Base-by-base conservation (phyloP, 345 rosid species). In the Microthlaspi erraticum region DNA sequence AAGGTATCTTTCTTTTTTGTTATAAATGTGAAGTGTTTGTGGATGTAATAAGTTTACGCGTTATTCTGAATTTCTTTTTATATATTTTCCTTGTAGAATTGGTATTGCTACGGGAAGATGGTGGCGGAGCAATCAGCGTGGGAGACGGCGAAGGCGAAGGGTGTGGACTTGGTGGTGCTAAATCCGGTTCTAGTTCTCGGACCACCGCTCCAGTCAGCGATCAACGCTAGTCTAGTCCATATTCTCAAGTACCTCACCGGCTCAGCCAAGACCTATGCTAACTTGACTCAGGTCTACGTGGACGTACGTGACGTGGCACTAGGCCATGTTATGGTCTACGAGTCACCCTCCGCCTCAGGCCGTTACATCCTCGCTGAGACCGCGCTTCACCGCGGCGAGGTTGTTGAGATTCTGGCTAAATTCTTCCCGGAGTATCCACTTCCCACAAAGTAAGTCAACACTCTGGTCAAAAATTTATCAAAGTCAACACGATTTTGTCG, bases 101-200 rank as follows among this genome's bases (percentile, higher is more conserved):
- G 98, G 99, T 94, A 94, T 70, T 91, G 98, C 79, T 91, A 91
- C 3, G 97, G 99, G 20, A 94, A 94, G 75, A 82, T 85, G 6
- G 89, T 91, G 82, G 98, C 98, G 0, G 99, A 94, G 82, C 84
- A 86, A 79, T 88, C 92, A 0, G 98, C 98, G 0, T 85, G 93
- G 86, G 93, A 86, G 57, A 81, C 74, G 59, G 96, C 99, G 1
- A 78, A 58, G 78, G 88, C 83, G 60, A 91, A 80, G 71, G 93
- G 85, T 64, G 98, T 89, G 32, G 99, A 94, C 82, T 73, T 94
- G 6, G 98, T 89, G 83, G 90, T 73, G 81, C 81, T 94, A 66
- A 85, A 84, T 74, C 99, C 99, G 2, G 96, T 89, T 16, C 64
- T 91, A 58, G 98, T 91, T 57, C 82, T 94, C 0, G 99, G 99